Base-by-base conservation (phyloP, 2,329 filamentous ascomycete species). In the Stachybotrys chartarum region DNA sequence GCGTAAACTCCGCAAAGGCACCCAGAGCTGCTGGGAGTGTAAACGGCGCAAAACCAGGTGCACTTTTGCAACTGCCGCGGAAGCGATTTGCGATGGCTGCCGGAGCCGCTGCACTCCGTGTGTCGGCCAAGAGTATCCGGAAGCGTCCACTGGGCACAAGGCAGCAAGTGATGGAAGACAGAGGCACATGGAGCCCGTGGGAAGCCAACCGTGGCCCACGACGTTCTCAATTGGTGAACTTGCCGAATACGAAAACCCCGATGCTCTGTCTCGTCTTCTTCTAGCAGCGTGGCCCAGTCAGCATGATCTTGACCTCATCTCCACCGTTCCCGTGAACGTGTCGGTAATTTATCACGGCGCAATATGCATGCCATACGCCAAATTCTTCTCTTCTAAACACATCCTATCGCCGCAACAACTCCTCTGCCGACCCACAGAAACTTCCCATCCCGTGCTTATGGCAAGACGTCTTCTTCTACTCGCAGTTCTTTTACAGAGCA, bases 11-110 rank as follows among this genome's bases (percentile, higher is more conserved):
- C 76, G 79, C 24, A 83, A 81, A 54, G 81, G 81, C n/a, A 83
- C 81, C 0, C 71, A 68, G 31, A 82, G 78, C 55, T 83, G 81
- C 63, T 83, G 80, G 79, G 79, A 82, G 59, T 84, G 81, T 71
- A 80, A 80, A 65, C 73, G 77, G 52, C 73, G 79, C 30, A 84
- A 84, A 66, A 72, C 77, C 6, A 70, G 73, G 3, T 84, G 81
- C 61, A 73, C 71, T 16, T 77, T 79, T 56, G 64, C 68, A 11
- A 60, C 67, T 0, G 62, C 70, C 5, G 60, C 67, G 3, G 71
- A 75, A 6, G 55, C 66, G 2, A 59, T 71, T 1, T 83, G 80
- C 55, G 66, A 70, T 18, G 72, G 70, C 3, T 84, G 80, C 58
- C 65, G 68, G 18, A 64, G 73, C 7, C 73, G 80, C 0, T 69